Percentiles rank a stretch among this genome's conserved stretches.
Conservation (phyloP, 2,329 filamentous ascomycete species). For the Rutstroemia sydowiana region DNA sequence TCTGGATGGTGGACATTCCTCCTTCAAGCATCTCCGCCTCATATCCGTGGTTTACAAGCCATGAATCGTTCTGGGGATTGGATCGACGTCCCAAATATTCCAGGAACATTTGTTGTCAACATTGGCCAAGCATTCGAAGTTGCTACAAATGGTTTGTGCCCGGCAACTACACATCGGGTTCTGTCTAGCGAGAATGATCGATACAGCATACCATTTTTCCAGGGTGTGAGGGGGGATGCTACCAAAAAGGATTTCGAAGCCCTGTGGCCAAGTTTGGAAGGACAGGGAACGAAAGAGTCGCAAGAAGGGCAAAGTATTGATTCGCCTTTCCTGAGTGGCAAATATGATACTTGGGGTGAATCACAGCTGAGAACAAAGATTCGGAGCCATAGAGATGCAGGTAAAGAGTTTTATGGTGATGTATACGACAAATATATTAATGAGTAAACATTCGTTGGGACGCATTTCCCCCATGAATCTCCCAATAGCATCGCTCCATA, state of each 20-base stretch:
- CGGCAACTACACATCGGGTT: slow-evolving; percentile 5
- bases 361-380: slow-evolving; percentile 10
- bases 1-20: slow-evolving; percentile 10
- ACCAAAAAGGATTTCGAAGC: slow-evolving; percentile 7
- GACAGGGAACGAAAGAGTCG: not conserved
- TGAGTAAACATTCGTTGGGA: not conserved
- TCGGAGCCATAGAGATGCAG: not conserved
- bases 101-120: slow-evolving; percentile 7
- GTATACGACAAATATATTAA: slow-evolving; percentile 4
- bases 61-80: slow-evolving; percentile 5
- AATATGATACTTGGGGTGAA: slow-evolving; percentile 8
- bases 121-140: slow-evolving; percentile 8
- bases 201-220: slow-evolving; percentile 7
- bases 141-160: slow-evolving; percentile 6
- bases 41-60: slow-evolving; percentile 6
- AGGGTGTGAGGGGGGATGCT: slow-evolving; percentile 6
- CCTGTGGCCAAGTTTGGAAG: slow-evolving; percentile 1
- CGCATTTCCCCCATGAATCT: too few species aligned
- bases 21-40: slow-evolving; percentile 5
- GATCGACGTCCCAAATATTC: slow-evolving; percentile 8
- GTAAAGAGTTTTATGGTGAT: not conserved
- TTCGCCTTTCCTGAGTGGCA: slow-evolving; percentile 1
- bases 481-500: slow-evolving; percentile 93
- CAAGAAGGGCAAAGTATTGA: not conserved
- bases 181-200: slow-evolving; percentile 4